Evolutionary conservation across 345 rosid genomes (phyloP).

Genomic region (Hibiscus trionum): DNA sequence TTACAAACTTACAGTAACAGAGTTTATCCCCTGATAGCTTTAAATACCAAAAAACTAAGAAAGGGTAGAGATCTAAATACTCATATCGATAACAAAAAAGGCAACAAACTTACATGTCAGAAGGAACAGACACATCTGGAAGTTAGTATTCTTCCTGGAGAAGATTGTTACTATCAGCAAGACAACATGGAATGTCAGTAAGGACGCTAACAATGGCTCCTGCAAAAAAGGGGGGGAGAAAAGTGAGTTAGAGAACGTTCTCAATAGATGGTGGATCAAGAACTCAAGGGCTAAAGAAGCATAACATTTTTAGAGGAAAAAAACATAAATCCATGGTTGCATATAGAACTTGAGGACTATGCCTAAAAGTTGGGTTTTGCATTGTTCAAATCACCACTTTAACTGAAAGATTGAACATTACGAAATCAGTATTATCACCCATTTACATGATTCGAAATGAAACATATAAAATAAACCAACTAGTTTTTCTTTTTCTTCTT

Average conservation of each 20-base stretch:
- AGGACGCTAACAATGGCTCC: constrained; percentile 78
- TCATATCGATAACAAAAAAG: background rate
- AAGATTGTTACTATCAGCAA: constrained; percentile 40
- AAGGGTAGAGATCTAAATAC: too few relatives aligned
- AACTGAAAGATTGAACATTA: too few relatives aligned
- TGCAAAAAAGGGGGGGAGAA: constrained; percentile 14
- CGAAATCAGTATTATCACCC: too few relatives aligned
- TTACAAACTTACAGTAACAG: too few relatives aligned
- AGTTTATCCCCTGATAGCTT: too few relatives aligned
- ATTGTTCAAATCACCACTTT: too few relatives aligned
- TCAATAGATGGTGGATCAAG: background rate
- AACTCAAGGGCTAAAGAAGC: background rate
- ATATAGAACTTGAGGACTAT: background rate
- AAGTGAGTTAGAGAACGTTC: background rate
- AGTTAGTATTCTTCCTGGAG: constrained; percentile 63
- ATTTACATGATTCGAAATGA: too few relatives aligned
- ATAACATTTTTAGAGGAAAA: background rate
- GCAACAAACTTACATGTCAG: constrained; percentile 51
- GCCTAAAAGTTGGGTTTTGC: background rate
- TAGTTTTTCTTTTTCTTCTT: too few relatives aligned
- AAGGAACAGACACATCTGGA: constrained; percentile 79
- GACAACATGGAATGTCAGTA: constrained; percentile 55
- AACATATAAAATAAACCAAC: too few relatives aligned
- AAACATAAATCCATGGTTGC: background rate
- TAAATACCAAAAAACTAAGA: too few relatives aligned